Evolutionary conservation across 2,329 filamentous ascomycete genomes (phyloP), one percentile per base, ranked within the genome.

Genomic region (Escovopsis sp.): DNA sequence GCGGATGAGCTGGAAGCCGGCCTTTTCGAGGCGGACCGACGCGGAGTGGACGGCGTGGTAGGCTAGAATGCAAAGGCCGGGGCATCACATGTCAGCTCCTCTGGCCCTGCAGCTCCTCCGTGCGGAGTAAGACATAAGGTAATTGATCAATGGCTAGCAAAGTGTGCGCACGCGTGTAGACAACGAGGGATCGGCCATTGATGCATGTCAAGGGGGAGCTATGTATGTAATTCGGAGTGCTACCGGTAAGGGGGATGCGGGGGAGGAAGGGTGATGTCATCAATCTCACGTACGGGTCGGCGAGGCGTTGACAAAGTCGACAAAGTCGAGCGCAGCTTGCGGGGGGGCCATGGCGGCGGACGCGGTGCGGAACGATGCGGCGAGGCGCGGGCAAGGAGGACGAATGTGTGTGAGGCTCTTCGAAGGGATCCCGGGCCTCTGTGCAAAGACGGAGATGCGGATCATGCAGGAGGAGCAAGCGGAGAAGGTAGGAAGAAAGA

Each of bases 251-350:
- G n/a, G 27, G 27, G 27, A 30, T 11, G 9, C 8, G 8, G 27
- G 11, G n/a, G n/a, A n/a, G n/a, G n/a, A 3, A 30, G 27, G 8
- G 27, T 30, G 13, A 15, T 36, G 34, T 15, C 34, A 36, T n/a
- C 5, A 34, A 34, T 36, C 14, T 15, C 13, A 56, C 77, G 53
- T 72, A 94, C 88, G 89, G 41, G 88, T 94, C 11, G 91, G 91
- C 44, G 88, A 95, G 48, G 81, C 84, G 64, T 95, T 94, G 60
- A 95, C 81, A 66, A 94, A 95, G 64, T 85, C 81, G 57, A 94
- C 66, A 62, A 95, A 94, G 68, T 93, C 85, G 63, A 82, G 67
- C 42, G 84, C 84, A 41, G 75, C 63, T 50, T 68, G 60, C 31
- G 68, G 66, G 39, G 70, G 66, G 39, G 70, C 64, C 72, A 76